A percentile compares a stretch with the other conserved stretches of the same genome.
Conservation (phyloP, 1,284 basidiomycete species). For the Rhizopogon parksii region DNA sequence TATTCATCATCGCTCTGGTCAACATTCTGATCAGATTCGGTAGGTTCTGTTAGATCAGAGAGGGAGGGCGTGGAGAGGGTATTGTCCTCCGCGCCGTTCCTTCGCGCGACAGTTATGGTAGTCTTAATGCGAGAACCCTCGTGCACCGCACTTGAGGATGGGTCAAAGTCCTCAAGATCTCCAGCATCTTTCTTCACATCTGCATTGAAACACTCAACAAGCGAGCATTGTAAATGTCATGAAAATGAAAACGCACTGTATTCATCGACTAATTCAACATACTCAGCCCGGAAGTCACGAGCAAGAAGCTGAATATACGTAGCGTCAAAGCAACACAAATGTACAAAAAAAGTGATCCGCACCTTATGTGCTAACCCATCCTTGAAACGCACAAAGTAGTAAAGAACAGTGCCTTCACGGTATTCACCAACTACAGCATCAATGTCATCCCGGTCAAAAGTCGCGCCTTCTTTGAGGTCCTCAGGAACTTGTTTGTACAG, state of each 20-base stretch:
- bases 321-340: conserved; percentile 4
- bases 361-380: conserved; percentile 61
- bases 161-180: conserved; percentile 48
- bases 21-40: conserved; percentile 12
- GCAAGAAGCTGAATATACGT: conserved; percentile 34
- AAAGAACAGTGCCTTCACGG: conserved; percentile 31
- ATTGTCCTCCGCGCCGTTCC: conserved; percentile 7
- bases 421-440: conserved; percentile 58
- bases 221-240: background rate
- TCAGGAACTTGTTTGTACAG: conserved; percentile 36
- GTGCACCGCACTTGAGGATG: conserved; percentile 52
- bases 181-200: conserved; percentile 38
- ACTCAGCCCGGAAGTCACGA: conserved; percentile 31
- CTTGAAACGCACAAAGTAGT: conserved; percentile 54
- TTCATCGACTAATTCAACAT: conserved; percentile 42
- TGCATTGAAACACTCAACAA: conserved; percentile 16
- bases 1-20: conserved; percentile 28
- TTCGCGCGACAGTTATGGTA: conserved; percentile 19
- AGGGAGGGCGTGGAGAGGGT: conserved; percentile 15
- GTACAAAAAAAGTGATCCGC: conserved; percentile 21
- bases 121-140: conserved; percentile 47
- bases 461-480: conserved; percentile 27
- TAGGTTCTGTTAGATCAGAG: conserved; percentile 9
- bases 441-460: conserved; percentile 28
- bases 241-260: conserved; percentile 43